Base-by-base conservation (phyloP, 164 flowering plant genomes). In the Tetrastigma voinierianum region DNA sequence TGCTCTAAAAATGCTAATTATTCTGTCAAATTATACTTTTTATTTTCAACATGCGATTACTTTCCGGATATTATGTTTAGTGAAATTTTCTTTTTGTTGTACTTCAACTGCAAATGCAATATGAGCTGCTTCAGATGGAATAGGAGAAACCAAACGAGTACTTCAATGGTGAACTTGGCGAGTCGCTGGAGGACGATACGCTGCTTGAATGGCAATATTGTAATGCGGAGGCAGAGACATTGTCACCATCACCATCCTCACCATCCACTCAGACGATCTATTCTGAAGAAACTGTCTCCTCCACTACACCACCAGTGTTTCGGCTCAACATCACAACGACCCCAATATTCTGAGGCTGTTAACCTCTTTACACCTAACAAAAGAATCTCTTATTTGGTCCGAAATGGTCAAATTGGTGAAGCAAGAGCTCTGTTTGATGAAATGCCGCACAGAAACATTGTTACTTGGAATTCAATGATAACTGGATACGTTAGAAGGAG, bases 391-490 rank as follows among this genome's bases (percentile, higher is more conserved):
- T 51, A 65, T 59, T 52, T 76, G 54, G 59, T 75, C 46, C 59
- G 75, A 24, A 16, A 6, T 7, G 74, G 78, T 14, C 55, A 57
- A 9, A 45, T 75, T 15, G 17, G 23, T n/a, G 74, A 67, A 63
- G 78, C 78, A 1, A 62, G 68, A 45, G 24, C 6, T 13, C 14
- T 67, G 45, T 75, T 75, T 40, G 71, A 75, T 8, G 13, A 45
- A 18, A 15, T 57, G 66, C 9, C 17, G 32, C 19, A 44, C 1
- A 59, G 64, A 40, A 70, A 76, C 52, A 72, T 74, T 0, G 68
- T 76, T 4, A 61, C 80, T 6, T 76, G 80, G 73, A 76, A 76
- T 49, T 49, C 74, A 21, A 76, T 76, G 71, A 69, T 76, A 0
- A 76, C 66, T 21, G 74, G 68, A 19, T 72, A 69, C 18, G 69